phyloP scores from a whole-genome alignment of 768 basidiomycete genomes.

The Mycena belliarum region DNA sequence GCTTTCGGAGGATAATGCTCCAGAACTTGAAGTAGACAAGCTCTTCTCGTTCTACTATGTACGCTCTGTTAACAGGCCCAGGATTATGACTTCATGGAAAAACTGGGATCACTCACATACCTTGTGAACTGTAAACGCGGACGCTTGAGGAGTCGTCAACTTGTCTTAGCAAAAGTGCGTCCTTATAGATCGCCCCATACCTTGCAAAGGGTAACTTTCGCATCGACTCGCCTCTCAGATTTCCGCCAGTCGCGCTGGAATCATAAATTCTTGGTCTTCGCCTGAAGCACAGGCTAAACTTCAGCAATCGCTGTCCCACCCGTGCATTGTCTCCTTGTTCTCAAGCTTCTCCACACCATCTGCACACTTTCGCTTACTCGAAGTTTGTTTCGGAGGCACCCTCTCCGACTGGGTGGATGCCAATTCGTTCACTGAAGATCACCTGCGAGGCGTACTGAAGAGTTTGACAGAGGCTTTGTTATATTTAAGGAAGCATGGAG shows the following conservation, averaged over 20 bases:
- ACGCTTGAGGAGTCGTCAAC: slow-evolving; percentile 41
- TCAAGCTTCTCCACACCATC: slow-evolving; percentile 36
- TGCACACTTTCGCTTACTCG: slow-evolving; percentile 41
- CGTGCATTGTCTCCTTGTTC: slow-evolving; percentile 48
- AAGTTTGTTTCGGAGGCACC: slow-evolving; percentile 45
- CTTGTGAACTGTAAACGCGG: slow-evolving; percentile 46
- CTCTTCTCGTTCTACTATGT: not conserved
- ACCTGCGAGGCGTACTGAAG: slow-evolving; percentile 39
- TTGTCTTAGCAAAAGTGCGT: slow-evolving; percentile 46
- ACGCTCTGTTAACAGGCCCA: slow-evolving; percentile 11
- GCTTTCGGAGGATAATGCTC: not conserved
- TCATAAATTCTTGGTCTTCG: not conserved
- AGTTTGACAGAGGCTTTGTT: slow-evolving; percentile 42
- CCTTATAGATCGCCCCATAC: no score
- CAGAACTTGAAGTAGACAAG: slow-evolving; percentile 10
- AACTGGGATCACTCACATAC: slow-evolving; percentile 33
- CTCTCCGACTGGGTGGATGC: slow-evolving; percentile 33
- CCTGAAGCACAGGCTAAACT: slow-evolving; percentile 30
- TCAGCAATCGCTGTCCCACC: slow-evolving; percentile 44
- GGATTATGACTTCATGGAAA: slow-evolving; percentile 42
- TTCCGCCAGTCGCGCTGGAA: not conserved
- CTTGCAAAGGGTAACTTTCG: no score
- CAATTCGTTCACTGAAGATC: slow-evolving; percentile 31
- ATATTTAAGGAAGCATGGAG: slow-evolving; percentile 42
- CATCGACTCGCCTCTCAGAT: slow-evolving; percentile 8